These are phyloP conservation scores for Claviceps maximensis DNA, from an alignment of 2,329 filamentous ascomycete species.

Conservation along the genomic window DNA sequence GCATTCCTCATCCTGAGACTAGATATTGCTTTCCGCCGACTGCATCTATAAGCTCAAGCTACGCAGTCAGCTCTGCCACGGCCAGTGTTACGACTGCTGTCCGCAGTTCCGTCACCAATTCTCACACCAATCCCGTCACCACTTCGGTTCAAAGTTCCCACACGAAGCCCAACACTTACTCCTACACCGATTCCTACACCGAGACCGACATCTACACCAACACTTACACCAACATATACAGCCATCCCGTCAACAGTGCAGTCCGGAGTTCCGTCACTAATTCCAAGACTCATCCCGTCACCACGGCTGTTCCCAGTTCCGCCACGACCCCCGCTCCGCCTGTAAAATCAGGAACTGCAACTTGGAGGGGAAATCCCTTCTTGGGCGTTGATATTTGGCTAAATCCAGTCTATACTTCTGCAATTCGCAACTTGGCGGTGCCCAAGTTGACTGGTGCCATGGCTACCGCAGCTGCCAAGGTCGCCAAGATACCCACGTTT, in stretches of 20 bases:
- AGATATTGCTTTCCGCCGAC: conserved; percentile 11
- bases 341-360: conserved; percentile 22
- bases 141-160: not conserved
- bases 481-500: conserved; percentile 39
- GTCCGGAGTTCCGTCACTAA: not conserved
- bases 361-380: conserved; percentile 42
- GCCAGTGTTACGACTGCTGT: not conserved
- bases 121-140: not conserved
- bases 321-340: conserved; percentile 5
- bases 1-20: conserved; percentile 13
- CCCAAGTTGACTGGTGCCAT: conserved; percentile 45
- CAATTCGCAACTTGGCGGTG: conserved; percentile 42
- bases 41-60: conserved; percentile 31
- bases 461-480: conserved; percentile 36
- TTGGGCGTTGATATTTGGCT: conserved; percentile 23
- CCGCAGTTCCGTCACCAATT: not conserved
- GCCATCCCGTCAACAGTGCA: not conserved
- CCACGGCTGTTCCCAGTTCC: not conserved
- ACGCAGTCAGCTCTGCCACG: not conserved
- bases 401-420: conserved; percentile 33
- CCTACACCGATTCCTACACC: no score
- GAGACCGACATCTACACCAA: no score
- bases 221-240: no score
- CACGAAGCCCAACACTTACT: not conserved
- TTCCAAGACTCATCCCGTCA: not conserved